Evolutionary conservation across 495 filamentous ascomycete genomes (phyloP).

Genomic region (Penicillium diatomitis): DNA sequence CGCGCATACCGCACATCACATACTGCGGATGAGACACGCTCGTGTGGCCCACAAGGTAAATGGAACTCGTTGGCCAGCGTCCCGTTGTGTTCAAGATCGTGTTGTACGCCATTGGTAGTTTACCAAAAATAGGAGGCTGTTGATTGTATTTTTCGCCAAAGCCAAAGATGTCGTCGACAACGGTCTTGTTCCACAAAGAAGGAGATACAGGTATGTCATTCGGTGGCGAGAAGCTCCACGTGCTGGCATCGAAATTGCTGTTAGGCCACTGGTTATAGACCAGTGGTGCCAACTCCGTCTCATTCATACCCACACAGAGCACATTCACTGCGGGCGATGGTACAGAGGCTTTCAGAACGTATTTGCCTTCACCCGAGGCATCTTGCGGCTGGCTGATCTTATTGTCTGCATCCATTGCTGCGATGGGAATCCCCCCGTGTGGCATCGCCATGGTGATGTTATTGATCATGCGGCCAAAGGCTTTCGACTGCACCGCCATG

Average conservation of each 20-base stretch:
- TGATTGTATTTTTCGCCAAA: constrained; percentile 45
- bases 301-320: constrained; percentile 55
- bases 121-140: constrained; percentile 55
- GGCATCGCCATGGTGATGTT: constrained; percentile 71
- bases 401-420: constrained; percentile 50
- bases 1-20: constrained; percentile 54
- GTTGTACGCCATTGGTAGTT: constrained; percentile 51
- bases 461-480: constrained; percentile 47
- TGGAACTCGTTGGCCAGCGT: constrained; percentile 31
- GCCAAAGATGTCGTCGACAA: constrained; percentile 59
- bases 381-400: constrained; percentile 57
- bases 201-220: constrained; percentile 16
- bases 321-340: constrained; percentile 58
- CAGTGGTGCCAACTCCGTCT: constrained; percentile 49
- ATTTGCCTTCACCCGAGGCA: constrained; percentile 55
- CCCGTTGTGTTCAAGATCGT: constrained; percentile 50
- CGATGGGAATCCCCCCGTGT: constrained; percentile 54
- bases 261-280: constrained; percentile 51
- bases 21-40: constrained; percentile 28
- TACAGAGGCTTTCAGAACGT: constrained; percentile 53
- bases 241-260: constrained; percentile 26
- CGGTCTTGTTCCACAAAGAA: constrained; percentile 46
- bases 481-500: constrained; percentile 34
- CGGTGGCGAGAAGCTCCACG: constrained; percentile 13
- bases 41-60: constrained; percentile 57